Conservation (phyloP, 1,284 basidiomycete genomes). For the Ganoderma meredithae region DNA sequence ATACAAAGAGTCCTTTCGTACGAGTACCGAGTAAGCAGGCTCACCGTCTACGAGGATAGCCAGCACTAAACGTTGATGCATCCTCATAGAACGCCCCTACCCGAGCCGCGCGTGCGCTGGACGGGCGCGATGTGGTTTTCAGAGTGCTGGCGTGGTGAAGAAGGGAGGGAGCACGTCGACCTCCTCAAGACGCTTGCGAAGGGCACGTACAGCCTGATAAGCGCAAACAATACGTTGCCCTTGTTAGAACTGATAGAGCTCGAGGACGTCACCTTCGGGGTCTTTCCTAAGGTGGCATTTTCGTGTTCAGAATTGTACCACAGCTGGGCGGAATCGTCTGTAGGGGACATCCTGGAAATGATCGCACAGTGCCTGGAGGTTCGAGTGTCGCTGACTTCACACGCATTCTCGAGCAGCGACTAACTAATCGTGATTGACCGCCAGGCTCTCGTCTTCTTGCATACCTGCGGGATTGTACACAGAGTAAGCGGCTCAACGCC, state of each 20-base stretch:
- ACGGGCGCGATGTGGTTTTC: too few species aligned
- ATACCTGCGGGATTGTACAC: conserved; percentile 12
- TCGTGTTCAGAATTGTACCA: conserved; percentile 23
- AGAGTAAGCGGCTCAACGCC: neutral
- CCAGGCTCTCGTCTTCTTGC: conserved; percentile 16
- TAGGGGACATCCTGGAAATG: conserved; percentile 42
- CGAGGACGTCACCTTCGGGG: conserved; percentile 41
- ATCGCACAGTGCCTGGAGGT: conserved; percentile 42
- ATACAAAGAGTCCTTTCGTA: too few species aligned
- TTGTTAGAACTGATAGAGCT: conserved; percentile 38
- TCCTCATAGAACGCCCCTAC: too few species aligned
- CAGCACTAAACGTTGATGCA: too few species aligned
- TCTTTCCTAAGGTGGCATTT: conserved; percentile 40
- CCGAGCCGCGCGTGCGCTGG: too few species aligned
- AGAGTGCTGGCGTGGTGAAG: too few species aligned
- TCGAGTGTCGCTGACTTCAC: neutral
- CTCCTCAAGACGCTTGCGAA: too few species aligned
- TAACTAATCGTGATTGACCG: neutral
- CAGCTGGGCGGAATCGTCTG: conserved; percentile 38
- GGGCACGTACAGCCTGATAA: conserved; percentile 3
- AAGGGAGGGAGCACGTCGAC: too few species aligned
- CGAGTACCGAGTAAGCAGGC: too few species aligned
- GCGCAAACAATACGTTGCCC: conserved; percentile 21
- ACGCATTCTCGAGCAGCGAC: too few species aligned
- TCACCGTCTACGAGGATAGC: too few species aligned